Base-by-base conservation (phyloP, 495 filamentous ascomycete genomes). In the Penicillium pulvis region DNA sequence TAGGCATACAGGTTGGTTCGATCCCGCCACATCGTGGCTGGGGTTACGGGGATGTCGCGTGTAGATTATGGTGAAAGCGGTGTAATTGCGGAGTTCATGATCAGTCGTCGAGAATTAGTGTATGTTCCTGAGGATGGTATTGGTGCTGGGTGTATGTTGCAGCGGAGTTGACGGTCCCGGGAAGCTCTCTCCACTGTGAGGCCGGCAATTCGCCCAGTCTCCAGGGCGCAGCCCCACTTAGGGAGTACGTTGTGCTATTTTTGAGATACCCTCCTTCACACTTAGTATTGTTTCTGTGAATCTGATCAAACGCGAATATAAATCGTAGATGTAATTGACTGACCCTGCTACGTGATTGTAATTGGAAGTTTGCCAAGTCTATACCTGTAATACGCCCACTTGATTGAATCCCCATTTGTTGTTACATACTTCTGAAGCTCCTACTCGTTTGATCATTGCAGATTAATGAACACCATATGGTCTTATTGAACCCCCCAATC, bases 11-110 rank as follows among this genome's bases (percentile, higher is more conserved):
- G 88, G 71, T 98, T 98, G 50, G 95, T 98, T 77, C 94, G 86
- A 83, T 98, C 94, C 79, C 94, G 91, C 90, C 91, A 97, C 90
- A 96, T 93, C 67, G 80, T 86, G 84, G 79, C 52, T 44, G 45
- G 31, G 23, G 50, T 43, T 57, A 24, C 64, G 60, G n/a, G 51
- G 50, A 48, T 47, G 36, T 49, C 42, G 42, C 16, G 33, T 45
- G 58, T 47, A 36, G 45, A 35, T 65, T 74, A 67, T 63, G 60
- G 31, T 20, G 35, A 19, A 1, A 56, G 58, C 48, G 36, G 48
- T 28, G 39, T 55, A 10, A 28, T 26, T 55, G 42, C 31, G 6
- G 10, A n/a, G 41, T 17, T 61, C 67, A 69, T 69, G 42, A 43
- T 53, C 51, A 17, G 36, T 30, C 11, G 7, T 9, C 49, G 9